Evolutionary conservation across 31 red algal species (phyloP).

Genomic region (Porphyra umbilicalis): DNA sequence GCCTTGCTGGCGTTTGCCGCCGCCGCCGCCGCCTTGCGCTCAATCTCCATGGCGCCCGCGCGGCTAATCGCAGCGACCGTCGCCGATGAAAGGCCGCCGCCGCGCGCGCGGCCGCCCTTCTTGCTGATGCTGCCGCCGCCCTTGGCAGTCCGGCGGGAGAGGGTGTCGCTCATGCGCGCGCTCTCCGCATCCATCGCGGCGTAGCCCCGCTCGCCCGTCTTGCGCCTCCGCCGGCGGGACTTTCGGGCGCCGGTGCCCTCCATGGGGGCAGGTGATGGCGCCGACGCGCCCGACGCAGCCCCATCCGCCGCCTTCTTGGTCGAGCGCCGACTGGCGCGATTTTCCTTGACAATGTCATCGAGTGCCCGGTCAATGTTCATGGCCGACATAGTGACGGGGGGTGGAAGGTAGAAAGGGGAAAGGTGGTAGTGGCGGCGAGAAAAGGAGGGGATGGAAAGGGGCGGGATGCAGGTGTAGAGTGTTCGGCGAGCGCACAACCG

Average conservation of each 20-base stretch:
- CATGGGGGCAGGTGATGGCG: background rate
- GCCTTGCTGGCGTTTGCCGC: conserved; percentile 1
- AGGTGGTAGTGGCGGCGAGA: background rate
- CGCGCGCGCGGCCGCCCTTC: background rate
- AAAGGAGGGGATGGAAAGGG: background rate
- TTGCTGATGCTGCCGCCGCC: background rate
- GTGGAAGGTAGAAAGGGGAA: background rate
- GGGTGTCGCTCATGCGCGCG: background rate
- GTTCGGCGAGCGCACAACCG: too few species aligned
- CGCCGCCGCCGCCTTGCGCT: background rate
- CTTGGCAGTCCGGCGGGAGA: background rate
- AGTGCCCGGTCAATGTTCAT: conserved; percentile 74
- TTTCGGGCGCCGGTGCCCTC: background rate
- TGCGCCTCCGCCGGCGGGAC: background rate
- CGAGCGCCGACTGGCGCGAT: conserved; percentile 12
- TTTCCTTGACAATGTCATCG: conserved; percentile 62
- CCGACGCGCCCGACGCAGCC: background rate
- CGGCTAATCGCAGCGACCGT: background rate
- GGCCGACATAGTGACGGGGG: background rate
- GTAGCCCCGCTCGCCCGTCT: background rate
- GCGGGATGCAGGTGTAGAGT: too few species aligned
- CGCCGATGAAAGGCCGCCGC: background rate
- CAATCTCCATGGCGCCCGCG: background rate
- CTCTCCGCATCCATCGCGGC: background rate
- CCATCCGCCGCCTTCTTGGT: background rate